phyloP scores from a whole-genome alignment of 176 grass and related monocot species.

The maize (Zea mays) region DNA sequence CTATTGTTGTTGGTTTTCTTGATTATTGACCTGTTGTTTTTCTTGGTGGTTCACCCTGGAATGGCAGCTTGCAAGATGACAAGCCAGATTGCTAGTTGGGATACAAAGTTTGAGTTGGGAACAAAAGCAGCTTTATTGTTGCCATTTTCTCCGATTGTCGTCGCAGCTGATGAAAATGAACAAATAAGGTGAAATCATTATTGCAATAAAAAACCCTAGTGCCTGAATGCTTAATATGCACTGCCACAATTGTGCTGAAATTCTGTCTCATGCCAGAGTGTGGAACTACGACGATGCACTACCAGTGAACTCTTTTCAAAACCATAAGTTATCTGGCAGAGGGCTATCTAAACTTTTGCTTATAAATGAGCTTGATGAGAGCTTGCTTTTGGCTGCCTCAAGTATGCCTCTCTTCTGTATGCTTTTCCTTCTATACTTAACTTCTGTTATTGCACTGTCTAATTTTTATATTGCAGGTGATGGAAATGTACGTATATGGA shows the following conservation, averaged over 20 bases:
- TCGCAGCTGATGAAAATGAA: slow-evolving; percentile 95
- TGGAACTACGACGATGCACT: slow-evolving; percentile 84
- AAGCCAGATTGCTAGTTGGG: slow-evolving; percentile 95
- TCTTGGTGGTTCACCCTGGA: background rate
- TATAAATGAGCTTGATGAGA: slow-evolving; percentile 95
- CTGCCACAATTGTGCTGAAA: slow-evolving; percentile 31
- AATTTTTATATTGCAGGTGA: slow-evolving; percentile 63
- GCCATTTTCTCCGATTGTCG: slow-evolving; percentile 80
- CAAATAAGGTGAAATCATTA: slow-evolving; percentile 59
- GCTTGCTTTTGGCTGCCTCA: slow-evolving; percentile 90
- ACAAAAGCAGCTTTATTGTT: slow-evolving; percentile 77
- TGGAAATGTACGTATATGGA: slow-evolving; percentile 95
- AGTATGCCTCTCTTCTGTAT: slow-evolving; percentile 50
- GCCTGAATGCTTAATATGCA: slow-evolving; percentile 15
- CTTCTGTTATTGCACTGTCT: slow-evolving; percentile 24
- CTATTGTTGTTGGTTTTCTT: slow-evolving; percentile 27
- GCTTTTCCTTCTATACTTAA: background rate
- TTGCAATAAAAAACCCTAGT: slow-evolving; percentile 3
- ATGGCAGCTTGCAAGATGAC: slow-evolving; percentile 81
- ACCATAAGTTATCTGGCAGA: slow-evolving; percentile 79
- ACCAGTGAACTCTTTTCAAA: slow-evolving; percentile 79
- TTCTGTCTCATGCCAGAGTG: slow-evolving; percentile 61
- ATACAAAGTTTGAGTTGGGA: slow-evolving; percentile 85
- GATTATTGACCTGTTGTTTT: slow-evolving; percentile 28
- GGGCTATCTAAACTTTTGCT: slow-evolving; percentile 92